Conservation (phyloP, 2,329 filamentous ascomycete genomes). For the Geosmithia morbida region DNA sequence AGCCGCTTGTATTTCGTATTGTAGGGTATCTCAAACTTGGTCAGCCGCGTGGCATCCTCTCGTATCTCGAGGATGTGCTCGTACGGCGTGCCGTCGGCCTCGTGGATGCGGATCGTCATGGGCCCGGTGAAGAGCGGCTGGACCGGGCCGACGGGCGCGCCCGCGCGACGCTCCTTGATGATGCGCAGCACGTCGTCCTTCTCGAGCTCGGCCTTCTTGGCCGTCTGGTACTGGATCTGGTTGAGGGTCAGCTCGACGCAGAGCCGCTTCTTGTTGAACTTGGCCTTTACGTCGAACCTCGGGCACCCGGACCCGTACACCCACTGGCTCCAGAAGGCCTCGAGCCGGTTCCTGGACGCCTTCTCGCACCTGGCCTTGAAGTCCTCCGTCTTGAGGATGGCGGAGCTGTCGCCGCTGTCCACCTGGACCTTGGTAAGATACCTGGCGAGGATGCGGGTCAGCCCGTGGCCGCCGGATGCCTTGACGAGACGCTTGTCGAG, state of each 20-base stretch:
- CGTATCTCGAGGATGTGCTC: constrained; percentile 96
- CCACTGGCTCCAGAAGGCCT: constrained; percentile 91
- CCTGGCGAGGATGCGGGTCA: constrained; percentile 73
- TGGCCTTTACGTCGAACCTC: constrained; percentile 69
- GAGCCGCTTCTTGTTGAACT: constrained; percentile 95
- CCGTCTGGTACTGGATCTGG: constrained; percentile 48
- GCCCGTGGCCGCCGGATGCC: constrained; percentile 63
- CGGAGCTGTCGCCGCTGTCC: constrained; percentile 43
- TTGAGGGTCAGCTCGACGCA: constrained; percentile 84
- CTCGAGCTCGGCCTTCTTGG: constrained; percentile 36
- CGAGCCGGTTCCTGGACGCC: constrained; percentile 71
- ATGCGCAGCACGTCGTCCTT: constrained; percentile 71
- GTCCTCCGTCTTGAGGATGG: constrained; percentile 57
- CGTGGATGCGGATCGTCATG: constrained; percentile 95
- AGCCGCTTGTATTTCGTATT: constrained; percentile 98
- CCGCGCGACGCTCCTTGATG: constrained; percentile 62
- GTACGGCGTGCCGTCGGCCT: constrained; percentile 94
- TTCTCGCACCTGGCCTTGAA: constrained; percentile 83
- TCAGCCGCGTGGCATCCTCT: constrained; percentile 58
- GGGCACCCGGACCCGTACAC: constrained; percentile 80
- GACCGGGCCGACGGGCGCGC: constrained; percentile 52
- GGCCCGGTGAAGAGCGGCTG: constrained; percentile 84
- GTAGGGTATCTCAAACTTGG: constrained; percentile 88
- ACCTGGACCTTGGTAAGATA: constrained; percentile 77
- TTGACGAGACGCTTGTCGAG: constrained; percentile 85